A percentile compares a stretch with the other conserved stretches of the same genome.
Conservation (phyloP, 2,329 filamentous ascomycete genomes). For the Phyllosticta paracitricarpa region DNA sequence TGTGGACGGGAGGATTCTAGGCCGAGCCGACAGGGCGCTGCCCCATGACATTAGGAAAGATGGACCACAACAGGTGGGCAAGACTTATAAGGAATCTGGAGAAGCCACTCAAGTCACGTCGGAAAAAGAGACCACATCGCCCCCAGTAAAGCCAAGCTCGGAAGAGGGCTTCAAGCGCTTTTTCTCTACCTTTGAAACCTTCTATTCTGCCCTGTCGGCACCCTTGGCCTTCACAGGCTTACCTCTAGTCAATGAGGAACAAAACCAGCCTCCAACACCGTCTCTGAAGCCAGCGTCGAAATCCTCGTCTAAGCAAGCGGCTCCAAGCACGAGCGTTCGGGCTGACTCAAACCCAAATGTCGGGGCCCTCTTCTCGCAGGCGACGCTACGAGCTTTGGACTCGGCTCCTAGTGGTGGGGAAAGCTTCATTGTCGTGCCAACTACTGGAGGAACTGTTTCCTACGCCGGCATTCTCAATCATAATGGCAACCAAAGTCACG, state of each 20-base stretch:
- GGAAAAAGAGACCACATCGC: neutral
- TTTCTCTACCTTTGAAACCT: constrained; percentile 80
- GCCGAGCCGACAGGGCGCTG: constrained; percentile 18
- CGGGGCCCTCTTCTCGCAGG: constrained; percentile 72
- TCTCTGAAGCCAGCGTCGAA: constrained; percentile 17
- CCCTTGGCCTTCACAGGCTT: constrained; percentile 88
- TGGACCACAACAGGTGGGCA: neutral
- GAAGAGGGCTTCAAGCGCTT: constrained; percentile 85
- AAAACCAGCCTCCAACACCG: constrained; percentile 15
- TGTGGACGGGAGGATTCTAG: constrained; percentile 53
- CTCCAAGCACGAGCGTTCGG: constrained; percentile 36
- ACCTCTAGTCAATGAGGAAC: constrained; percentile 45
- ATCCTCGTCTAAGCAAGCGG: constrained; percentile 22
- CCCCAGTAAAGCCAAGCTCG: constrained; percentile 14
- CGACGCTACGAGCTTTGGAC: constrained; percentile 68
- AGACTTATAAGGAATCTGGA: neutral
- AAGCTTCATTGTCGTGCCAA: constrained; percentile 84
- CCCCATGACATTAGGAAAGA: constrained; percentile 8
- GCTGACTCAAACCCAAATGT: constrained; percentile 52
- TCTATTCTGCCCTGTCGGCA: constrained; percentile 81
- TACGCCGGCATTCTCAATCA: constrained; percentile 71
- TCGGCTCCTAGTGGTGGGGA: constrained; percentile 40
- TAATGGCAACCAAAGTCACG: constrained; percentile 27
- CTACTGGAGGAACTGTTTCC: constrained; percentile 80
- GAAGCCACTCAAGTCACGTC: neutral